These are phyloP conservation scores for Aspergillus sp. DNA, from an alignment of 2,329 filamentous ascomycete genomes.

Conservation along the genomic window DNA sequence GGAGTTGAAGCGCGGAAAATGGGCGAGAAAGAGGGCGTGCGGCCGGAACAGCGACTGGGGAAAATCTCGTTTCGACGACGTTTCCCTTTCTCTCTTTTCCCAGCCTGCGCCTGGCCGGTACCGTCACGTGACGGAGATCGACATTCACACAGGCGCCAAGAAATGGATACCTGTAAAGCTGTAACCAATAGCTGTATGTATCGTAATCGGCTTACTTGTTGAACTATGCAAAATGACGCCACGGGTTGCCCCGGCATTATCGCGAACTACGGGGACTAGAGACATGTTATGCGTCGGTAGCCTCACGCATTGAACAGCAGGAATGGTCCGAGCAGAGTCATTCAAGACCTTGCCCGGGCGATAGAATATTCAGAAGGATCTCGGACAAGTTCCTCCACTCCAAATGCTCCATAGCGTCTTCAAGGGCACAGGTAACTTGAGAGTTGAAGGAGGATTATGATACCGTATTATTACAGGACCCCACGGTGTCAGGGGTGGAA, in stretches of 20 bases:
- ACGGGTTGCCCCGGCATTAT: slow-evolving; percentile 9
- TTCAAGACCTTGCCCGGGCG: not conserved
- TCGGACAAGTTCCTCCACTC: not conserved
- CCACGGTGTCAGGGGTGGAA: slow-evolving; percentile 2
- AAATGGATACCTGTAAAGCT: not conserved
- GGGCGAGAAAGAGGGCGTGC: slow-evolving; percentile 3
- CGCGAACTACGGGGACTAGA: not conserved
- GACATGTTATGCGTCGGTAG: not conserved
- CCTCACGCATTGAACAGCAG: not conserved
- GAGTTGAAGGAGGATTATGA: not conserved
- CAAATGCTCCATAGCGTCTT: not conserved
- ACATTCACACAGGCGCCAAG: slow-evolving; percentile 4
- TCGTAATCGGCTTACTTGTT: slow-evolving; percentile 5
- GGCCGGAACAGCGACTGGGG: slow-evolving; percentile 7
- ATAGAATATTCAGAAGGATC: not conserved
- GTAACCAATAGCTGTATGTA: slow-evolving; percentile 10
- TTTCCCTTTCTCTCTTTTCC: not conserved
- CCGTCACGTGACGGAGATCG: slow-evolving; percentile 7
- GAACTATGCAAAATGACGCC: slow-evolving; percentile 11
- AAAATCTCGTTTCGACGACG: slow-evolving; percentile 7
- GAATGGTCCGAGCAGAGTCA: not conserved
- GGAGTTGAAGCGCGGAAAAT: not conserved
- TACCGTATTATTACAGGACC: slow-evolving; percentile 9
- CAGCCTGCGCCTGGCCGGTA: not conserved
- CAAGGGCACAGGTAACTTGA: not conserved